Percentiles rank a stretch among this genome's conserved stretches.
phyloP scores from a whole-genome alignment of 345 rosid species.

The Populus nigra region DNA sequence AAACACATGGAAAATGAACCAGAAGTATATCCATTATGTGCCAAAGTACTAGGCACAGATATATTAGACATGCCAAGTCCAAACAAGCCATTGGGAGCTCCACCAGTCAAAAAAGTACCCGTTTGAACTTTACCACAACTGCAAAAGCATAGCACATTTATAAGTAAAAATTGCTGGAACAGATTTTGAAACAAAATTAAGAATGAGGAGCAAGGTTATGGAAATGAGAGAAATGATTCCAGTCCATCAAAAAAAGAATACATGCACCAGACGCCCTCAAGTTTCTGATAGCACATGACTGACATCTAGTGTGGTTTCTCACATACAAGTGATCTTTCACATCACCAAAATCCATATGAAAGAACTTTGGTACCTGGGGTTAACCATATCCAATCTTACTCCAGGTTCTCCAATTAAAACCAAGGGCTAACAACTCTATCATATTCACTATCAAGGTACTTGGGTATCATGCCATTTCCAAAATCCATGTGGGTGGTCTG shows the following conservation, averaged over 20 bases:
- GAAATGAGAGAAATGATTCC: neutral
- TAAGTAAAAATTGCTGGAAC: neutral
- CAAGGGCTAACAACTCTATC: neutral
- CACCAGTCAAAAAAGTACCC: slow-evolving; percentile 79
- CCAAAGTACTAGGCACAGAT: slow-evolving; percentile 90
- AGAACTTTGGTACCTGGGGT: neutral
- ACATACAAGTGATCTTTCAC: neutral
- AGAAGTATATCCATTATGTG: slow-evolving; percentile 53
- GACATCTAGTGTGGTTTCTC: neutral
- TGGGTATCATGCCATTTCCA: neutral
- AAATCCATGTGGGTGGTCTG: neutral
- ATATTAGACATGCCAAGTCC: slow-evolving; percentile 81
- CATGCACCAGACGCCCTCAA: neutral
- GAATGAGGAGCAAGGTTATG: neutral
- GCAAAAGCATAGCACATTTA: slow-evolving; percentile 23
- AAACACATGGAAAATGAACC: slow-evolving; percentile 99
- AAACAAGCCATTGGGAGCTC: slow-evolving; percentile 93
- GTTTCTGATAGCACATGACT: neutral
- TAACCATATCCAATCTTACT: neutral
- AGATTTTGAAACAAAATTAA: neutral
- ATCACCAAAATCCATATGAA: neutral
- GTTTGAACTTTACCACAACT: slow-evolving; percentile 89
- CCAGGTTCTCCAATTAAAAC: neutral
- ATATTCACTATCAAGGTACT: neutral
- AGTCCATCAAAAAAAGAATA: neutral